phyloP scores from a whole-genome alignment of 805 yeast species.

The Spathaspora passalidarum region DNA sequence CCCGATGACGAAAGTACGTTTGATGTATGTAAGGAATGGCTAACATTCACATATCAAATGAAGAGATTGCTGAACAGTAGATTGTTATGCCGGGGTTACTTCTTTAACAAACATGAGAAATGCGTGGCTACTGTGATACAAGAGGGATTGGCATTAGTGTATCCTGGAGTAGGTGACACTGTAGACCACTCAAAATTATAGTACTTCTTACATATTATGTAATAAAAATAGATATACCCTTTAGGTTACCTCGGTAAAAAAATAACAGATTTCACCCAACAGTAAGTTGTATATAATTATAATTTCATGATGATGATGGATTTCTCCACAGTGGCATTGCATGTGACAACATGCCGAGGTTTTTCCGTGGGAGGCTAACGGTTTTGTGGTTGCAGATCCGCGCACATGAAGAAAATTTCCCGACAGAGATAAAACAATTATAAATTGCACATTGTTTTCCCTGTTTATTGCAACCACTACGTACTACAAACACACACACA shows the following conservation, averaged over 20 bases:
- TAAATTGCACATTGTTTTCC: no score
- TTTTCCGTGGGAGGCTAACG: no score
- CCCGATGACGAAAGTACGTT: constrained; percentile 15
- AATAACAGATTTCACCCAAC: no score
- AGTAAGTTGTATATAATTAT: no score
- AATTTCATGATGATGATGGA: no score
- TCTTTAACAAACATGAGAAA: constrained; percentile 27
- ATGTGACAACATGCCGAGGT: no score
- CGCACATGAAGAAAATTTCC: no score
- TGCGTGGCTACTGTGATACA: constrained; percentile 39
- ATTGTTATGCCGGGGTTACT: constrained; percentile 35
- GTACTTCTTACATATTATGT: not conserved
- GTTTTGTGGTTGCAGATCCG: no score
- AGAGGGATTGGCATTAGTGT: constrained; percentile 37
- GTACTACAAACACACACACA: no score
- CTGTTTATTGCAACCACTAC: no score
- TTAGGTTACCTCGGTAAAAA: not conserved
- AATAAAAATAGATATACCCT: not conserved
- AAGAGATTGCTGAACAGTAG: constrained; percentile 32
- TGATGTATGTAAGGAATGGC: constrained; percentile 36
- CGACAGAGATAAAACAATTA: no score
- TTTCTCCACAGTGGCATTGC: no score
- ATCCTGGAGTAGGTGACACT: constrained; percentile 21
- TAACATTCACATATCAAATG: constrained; percentile 34
- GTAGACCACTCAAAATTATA: constrained; percentile 7